Evolutionary conservation across 345 rosid species (phyloP).

Genomic region (Iberis pinnata): DNA sequence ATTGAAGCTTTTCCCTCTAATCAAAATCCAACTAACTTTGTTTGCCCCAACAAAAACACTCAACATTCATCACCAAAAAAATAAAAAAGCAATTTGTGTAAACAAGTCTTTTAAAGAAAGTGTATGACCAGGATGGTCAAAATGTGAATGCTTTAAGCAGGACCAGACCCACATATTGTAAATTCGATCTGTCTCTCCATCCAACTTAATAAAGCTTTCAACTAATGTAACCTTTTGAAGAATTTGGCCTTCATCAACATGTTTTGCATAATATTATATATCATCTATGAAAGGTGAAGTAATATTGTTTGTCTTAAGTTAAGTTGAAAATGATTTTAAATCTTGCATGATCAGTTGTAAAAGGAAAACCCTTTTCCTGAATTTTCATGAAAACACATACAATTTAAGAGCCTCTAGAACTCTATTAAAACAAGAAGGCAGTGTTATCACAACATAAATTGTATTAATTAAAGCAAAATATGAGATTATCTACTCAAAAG

Average conservation of each 20-base stretch:
- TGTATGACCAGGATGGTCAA: not conserved
- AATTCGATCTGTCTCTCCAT: constrained; percentile 5
- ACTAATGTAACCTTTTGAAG: not conserved
- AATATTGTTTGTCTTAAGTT: not conserved
- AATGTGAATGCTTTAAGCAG: too few relatives aligned
- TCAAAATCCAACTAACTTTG: constrained; percentile 14
- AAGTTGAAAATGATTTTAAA: constrained; percentile 14
- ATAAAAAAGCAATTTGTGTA: constrained; percentile 2
- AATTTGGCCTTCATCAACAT: constrained; percentile 2
- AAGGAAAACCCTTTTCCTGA: constrained; percentile 17
- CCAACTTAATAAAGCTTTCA: not conserved
- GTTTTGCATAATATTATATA: constrained; percentile 11
- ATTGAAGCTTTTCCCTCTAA: constrained; percentile 13
- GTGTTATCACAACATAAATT: constrained; percentile 16
- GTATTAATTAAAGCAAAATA: constrained; percentile 11
- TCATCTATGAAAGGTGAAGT: not conserved
- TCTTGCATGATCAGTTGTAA: constrained; percentile 11
- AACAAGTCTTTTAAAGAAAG: constrained; percentile 18
- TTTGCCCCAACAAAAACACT: constrained; percentile 11
- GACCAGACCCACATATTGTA: not conserved
- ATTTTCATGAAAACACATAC: constrained; percentile 19
- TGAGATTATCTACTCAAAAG: constrained; percentile 23
- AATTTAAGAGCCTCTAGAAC: constrained; percentile 9
- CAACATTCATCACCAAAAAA: not conserved
- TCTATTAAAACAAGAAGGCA: not conserved